A percentile compares a stretch with the other conserved stretches of the same genome.
Conservation (phyloP, 768 basidiomycete genomes). For the Cystofilobasidium capitatum region DNA sequence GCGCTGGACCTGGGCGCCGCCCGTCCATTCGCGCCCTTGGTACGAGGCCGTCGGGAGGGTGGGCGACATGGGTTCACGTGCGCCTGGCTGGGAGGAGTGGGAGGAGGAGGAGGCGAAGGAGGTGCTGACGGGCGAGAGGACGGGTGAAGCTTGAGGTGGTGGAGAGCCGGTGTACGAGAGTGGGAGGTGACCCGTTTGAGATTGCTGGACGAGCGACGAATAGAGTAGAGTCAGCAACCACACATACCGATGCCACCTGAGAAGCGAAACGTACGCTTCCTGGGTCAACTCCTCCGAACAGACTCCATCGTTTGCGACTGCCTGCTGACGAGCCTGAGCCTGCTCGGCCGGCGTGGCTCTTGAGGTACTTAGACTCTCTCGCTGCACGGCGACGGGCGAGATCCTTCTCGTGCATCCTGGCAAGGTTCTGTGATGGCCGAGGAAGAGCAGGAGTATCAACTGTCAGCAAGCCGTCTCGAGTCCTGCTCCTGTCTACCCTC, state of each 20-base stretch:
- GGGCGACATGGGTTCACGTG: neutral
- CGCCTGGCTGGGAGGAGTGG: neutral
- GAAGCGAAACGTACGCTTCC: neutral
- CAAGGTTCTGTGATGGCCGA: neutral
- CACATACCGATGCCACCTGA: neutral
- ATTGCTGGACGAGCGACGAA: neutral
- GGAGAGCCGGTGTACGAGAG: constrained; percentile 1
- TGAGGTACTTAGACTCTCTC: neutral
- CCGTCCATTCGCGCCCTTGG: neutral
- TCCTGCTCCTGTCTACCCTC: too few species aligned
- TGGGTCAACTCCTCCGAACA: neutral
- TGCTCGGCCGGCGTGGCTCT: neutral
- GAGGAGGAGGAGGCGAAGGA: neutral
- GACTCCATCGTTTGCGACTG: neutral
- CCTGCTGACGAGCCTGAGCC: neutral
- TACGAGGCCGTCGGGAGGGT: neutral
- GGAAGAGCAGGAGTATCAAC: neutral
- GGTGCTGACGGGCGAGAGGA: neutral
- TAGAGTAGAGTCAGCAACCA: neutral
- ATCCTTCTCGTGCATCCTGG: neutral
- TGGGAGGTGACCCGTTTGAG: neutral
- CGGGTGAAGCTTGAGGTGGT: neutral
- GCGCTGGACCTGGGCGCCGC: neutral
- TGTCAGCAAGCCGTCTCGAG: too few species aligned
- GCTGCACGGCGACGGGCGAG: neutral